phyloP scores from a whole-genome alignment of 179 eudicot species.

The Silene noctiflora region DNA sequence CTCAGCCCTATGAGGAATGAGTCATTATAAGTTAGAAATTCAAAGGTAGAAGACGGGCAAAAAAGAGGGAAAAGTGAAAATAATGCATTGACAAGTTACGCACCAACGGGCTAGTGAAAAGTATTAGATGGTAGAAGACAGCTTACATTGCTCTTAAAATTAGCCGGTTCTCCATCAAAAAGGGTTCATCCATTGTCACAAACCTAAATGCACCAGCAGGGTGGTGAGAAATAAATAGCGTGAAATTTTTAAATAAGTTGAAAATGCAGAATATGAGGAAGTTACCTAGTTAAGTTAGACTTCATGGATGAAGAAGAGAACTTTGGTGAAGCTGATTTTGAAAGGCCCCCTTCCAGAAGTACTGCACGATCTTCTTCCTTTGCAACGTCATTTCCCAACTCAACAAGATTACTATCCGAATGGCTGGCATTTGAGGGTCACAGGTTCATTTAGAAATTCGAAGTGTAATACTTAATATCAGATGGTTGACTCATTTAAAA shows the following conservation, averaged over 20 bases:
- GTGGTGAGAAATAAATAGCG: slow-evolving; percentile 16
- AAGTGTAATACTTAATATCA: neutral
- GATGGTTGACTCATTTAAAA: neutral
- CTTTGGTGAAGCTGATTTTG: slow-evolving; percentile 64
- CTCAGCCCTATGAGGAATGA: slow-evolving; percentile 51
- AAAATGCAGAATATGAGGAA: slow-evolving; percentile 15
- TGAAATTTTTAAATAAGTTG: neutral
- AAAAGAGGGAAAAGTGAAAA: neutral
- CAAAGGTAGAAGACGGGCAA: neutral
- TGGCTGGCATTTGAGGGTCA: slow-evolving; percentile 53
- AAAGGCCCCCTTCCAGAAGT: slow-evolving; percentile 84
- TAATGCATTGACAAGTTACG: slow-evolving; percentile 6
- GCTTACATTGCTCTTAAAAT: slow-evolving; percentile 89
- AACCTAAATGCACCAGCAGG: slow-evolving; percentile 46
- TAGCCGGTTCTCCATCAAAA: slow-evolving; percentile 80
- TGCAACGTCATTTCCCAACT: slow-evolving; percentile 58
- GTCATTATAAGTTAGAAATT: slow-evolving; percentile 2
- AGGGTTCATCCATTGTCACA: slow-evolving; percentile 80
- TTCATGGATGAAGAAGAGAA: slow-evolving; percentile 48
- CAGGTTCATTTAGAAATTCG: slow-evolving; percentile 19
- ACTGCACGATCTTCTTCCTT: slow-evolving; percentile 86
- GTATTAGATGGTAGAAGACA: neutral
- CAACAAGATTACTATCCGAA: slow-evolving; percentile 76
- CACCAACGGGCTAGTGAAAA: neutral
- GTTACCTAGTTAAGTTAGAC: slow-evolving; percentile 66